These are phyloP conservation scores for Rhizopus sp. DNA, from an alignment of 371 early-diverging fungal species.

Conservation along the genomic window DNA sequence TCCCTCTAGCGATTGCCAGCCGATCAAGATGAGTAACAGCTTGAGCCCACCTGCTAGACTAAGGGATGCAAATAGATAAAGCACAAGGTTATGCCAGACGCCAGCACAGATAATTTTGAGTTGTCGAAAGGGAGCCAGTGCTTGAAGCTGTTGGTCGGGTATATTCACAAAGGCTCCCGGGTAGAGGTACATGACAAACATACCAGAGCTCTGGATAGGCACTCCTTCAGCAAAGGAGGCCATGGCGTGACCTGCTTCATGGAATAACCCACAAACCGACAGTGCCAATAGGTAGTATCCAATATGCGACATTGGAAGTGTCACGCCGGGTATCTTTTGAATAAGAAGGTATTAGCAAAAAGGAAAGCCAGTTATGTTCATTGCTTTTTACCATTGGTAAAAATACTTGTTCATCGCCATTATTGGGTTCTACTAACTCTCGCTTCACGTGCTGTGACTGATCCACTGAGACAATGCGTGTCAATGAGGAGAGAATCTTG, in stretches of 20 bases:
- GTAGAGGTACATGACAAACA: slow-evolving; percentile 74
- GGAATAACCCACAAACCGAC: slow-evolving; percentile 66
- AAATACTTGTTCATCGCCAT: slow-evolving; percentile 56
- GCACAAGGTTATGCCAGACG: slow-evolving; percentile 79
- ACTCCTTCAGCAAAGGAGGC: slow-evolving; percentile 70
- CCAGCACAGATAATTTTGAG: slow-evolving; percentile 81
- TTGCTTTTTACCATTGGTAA: slow-evolving; percentile 54
- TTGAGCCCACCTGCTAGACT: slow-evolving; percentile 57
- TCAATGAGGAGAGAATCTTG: slow-evolving; percentile 32
- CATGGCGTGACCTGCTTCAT: slow-evolving; percentile 84
- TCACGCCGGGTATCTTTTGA: slow-evolving; percentile 80
- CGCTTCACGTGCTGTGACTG: slow-evolving; percentile 6
- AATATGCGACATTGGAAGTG: slow-evolving; percentile 73
- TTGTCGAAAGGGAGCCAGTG: slow-evolving; percentile 51
- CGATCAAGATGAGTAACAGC: slow-evolving; percentile 40
- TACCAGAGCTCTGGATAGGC: slow-evolving; percentile 66
- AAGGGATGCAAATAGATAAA: slow-evolving; percentile 51
- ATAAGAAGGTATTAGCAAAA: neutral
- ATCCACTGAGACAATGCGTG: slow-evolving; percentile 9
- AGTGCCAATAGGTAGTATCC: slow-evolving; percentile 73
- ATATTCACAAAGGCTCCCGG: slow-evolving; percentile 90
- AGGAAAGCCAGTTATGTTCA: neutral
- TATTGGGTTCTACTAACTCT: slow-evolving; percentile 15
- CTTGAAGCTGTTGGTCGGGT: slow-evolving; percentile 48
- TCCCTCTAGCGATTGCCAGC: slow-evolving; percentile 56